These are phyloP conservation scores for Epichloe brachyelytri DNA, from an alignment of 2,329 filamentous ascomycete species.

Conservation along the genomic window DNA sequence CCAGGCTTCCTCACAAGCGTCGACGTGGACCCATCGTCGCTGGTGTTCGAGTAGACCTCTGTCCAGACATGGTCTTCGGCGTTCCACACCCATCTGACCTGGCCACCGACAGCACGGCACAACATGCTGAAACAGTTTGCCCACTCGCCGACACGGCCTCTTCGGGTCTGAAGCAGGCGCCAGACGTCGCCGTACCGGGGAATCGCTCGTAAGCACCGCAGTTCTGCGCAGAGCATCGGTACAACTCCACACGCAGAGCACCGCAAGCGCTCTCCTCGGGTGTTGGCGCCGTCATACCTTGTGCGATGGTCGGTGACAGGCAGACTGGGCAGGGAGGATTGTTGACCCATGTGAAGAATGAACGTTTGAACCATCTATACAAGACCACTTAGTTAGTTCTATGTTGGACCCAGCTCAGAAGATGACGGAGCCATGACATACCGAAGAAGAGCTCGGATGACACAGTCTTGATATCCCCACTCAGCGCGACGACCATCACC, in stretches of 20 bases:
- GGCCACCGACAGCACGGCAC: conserved; percentile 78
- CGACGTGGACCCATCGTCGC: conserved; percentile 91
- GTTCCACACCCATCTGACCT: conserved; percentile 97
- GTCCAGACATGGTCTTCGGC: conserved; percentile 97
- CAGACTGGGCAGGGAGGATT: conserved; percentile 81
- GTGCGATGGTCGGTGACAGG: conserved; percentile 66
- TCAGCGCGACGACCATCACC: conserved; percentile 66
- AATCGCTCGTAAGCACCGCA: conserved; percentile 81
- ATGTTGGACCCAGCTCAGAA: background rate
- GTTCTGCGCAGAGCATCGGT: conserved; percentile 64
- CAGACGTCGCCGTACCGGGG: conserved; percentile 93
- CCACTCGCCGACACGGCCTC: conserved; percentile 88
- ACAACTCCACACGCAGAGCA: conserved; percentile 78
- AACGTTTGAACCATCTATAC: conserved; percentile 72
- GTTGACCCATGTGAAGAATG: conserved; percentile 95
- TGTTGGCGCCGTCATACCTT: conserved; percentile 72
- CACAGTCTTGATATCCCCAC: conserved; percentile 97
- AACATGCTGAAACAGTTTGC: conserved; percentile 99
- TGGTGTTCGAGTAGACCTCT: conserved; percentile 89
- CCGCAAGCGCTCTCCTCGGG: conserved; percentile 84
- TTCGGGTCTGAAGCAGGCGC: conserved; percentile 72
- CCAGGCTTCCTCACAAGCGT: conserved; percentile 89
- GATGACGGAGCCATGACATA: conserved; percentile 27
- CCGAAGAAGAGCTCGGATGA: conserved; percentile 76
- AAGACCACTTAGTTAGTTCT: conserved; percentile 9